A percentile compares a stretch with the other conserved stretches of the same genome.
phyloP scores from a whole-genome alignment of 2,329 filamentous ascomycete genomes.

The Emmonsiellopsis sp. region DNA sequence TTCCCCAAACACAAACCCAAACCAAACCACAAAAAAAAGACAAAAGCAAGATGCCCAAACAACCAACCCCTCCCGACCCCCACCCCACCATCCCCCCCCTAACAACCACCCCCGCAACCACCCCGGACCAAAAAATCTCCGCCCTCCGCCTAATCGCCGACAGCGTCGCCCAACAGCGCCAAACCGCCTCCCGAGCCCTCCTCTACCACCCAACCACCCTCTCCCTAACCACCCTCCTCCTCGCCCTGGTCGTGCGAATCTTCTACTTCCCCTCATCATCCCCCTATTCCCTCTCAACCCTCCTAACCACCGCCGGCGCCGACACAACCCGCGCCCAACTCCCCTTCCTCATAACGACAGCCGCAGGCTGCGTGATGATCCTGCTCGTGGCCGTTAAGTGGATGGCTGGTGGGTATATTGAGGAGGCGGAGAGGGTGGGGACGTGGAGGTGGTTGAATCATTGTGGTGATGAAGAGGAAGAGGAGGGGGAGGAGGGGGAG shows the following conservation, averaged over 20 bases:
- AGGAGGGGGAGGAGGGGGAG: background rate
- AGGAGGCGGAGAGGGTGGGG: slow-evolving; percentile 50
- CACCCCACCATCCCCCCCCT: slow-evolving; percentile 23
- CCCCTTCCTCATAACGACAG: background rate
- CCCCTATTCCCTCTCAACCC: slow-evolving; percentile 19
- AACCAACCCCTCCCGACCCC: background rate
- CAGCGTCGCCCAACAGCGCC: slow-evolving; percentile 71
- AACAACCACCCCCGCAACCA: slow-evolving; percentile 23
- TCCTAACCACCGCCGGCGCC: background rate
- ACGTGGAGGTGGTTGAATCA: slow-evolving; percentile 52
- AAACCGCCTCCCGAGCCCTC: slow-evolving; percentile 54
- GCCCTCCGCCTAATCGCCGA: slow-evolving; percentile 70
- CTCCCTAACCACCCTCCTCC: slow-evolving; percentile 23
- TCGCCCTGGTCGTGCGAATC: slow-evolving; percentile 25
- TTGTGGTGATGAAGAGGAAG: background rate
- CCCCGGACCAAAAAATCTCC: slow-evolving; percentile 52
- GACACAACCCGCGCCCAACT: background rate
- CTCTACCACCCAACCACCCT: slow-evolving; percentile 51
- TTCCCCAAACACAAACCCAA: too few relatives aligned
- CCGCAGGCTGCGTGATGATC: slow-evolving; percentile 41
- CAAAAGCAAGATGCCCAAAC: too few relatives aligned
- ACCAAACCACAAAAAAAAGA: too few relatives aligned
- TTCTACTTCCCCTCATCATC: slow-evolving; percentile 15
- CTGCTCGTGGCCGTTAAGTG: slow-evolving; percentile 56
- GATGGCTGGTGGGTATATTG: slow-evolving; percentile 54